phyloP scores from a whole-genome alignment of 1,284 basidiomycete genomes.

The Naganishia sp. region DNA sequence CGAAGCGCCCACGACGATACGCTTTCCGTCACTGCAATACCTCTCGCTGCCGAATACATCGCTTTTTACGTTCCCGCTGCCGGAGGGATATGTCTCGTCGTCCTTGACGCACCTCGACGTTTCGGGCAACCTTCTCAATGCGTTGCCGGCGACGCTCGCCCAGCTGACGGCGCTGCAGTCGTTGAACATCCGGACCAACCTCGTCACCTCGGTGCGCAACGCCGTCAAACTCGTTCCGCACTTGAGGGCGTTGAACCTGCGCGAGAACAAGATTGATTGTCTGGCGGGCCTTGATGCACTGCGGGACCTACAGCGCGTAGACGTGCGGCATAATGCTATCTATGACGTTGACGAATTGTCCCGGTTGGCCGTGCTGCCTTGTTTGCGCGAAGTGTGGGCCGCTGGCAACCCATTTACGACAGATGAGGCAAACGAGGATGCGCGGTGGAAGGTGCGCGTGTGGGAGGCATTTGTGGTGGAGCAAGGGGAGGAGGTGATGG shows the following conservation, averaged over 20 bases:
- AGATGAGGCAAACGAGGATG: constrained; percentile 53
- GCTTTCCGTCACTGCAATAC: constrained; percentile 51
- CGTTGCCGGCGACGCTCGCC: constrained; percentile 62
- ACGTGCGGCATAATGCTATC: constrained; percentile 79
- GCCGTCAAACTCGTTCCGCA: constrained; percentile 81
- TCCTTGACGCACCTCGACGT: constrained; percentile 86
- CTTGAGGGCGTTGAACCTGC: constrained; percentile 72
- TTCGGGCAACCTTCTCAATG: constrained; percentile 74
- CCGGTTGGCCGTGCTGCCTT: constrained; percentile 74
- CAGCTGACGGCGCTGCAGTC: constrained; percentile 73
- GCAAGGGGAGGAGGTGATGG: constrained; percentile 62
- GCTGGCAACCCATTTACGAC: constrained; percentile 76
- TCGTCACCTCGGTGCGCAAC: constrained; percentile 91
- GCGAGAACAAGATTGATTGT: constrained; percentile 84
- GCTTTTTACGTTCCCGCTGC: constrained; percentile 57
- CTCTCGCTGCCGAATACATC: constrained; percentile 45
- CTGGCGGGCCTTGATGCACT: constrained; percentile 91
- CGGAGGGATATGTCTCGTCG: constrained; percentile 61
- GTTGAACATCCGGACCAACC: constrained; percentile 89
- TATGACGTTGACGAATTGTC: constrained; percentile 84
- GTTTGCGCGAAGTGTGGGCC: constrained; percentile 74
- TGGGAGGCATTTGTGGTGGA: constrained; percentile 82
- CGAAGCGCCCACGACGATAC: constrained; percentile 3
- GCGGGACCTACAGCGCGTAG: constrained; percentile 75
- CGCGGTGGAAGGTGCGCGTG: constrained; percentile 69